Evolutionary conservation across 371 early-diverging fungal genomes (phyloP), one percentile per base, ranked within the genome.

Genomic region (Basidiobolus meristosporus): DNA sequence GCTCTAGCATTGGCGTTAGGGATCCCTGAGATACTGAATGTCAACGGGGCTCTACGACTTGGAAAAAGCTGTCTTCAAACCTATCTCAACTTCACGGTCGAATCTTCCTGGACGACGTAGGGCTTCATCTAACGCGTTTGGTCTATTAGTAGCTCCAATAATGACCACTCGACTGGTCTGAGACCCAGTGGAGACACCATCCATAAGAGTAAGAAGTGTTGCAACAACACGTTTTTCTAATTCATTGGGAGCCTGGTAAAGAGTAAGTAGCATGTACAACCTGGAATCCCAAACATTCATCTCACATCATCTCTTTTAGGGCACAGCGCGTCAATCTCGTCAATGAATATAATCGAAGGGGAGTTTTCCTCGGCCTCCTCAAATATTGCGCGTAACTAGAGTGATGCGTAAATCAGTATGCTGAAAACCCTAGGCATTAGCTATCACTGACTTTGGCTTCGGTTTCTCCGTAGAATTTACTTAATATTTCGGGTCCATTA

Each of bases 241-340:
- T 40, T 77, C 77, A 31, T 67, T 75, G 1, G 70, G 67, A 10
- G 73, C 67, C 72, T 72, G 42, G 5, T 0, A 32, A 16, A 15
- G 23, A 26, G 28, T 22, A 0, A 37, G 9, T 19, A 34, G 11
- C 18, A 19, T 36, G 14, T 9, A 5, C 26, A 26, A 26, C 3
- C 9, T 26, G 9, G 5, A 26, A 26, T 26, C 26, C 9, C 9
- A 31, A 29, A 7, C 15, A 17, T 7, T 14, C 11, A 7, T 16
- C 46, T 46, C 55, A 73, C 77, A 46, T 77, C 74, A 34, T 88
- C 86, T n/a, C 95, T 67, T 43, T 75, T 81, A 0, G 95, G 87
- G 50, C 91, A 90, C 0, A 98, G 63, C 0, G 95, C 85, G 48
- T 99, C 99, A 40, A 98, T 87, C 54, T 99, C 99, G 53, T 99